Base-by-base conservation (phyloP, 805 yeast species). In the Nakazawaea laoshanensis region DNA sequence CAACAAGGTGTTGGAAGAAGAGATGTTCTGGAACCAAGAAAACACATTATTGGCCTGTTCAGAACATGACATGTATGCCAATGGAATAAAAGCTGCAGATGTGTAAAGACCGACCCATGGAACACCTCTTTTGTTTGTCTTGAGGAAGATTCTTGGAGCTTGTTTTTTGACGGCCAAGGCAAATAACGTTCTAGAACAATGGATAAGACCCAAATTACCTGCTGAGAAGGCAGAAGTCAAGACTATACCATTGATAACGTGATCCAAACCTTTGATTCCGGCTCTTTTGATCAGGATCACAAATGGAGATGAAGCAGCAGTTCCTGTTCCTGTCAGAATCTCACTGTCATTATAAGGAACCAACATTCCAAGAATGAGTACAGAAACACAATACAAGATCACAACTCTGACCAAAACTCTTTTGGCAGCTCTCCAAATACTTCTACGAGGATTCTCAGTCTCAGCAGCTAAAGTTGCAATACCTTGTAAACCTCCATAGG, bases 401-500 rank as follows among this genome's bases (percentile, higher is more conserved):
- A 71, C 39, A 28, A 72, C 70, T 37, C 79, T 57, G 59, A 64
- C 61, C 41, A 73, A 67, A 1, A 74, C 70, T 27, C 69, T 70
- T 35, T 64, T 55, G 28, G 70, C 67, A 7, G 74, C 77, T 22
- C 51, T 52, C 5, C 78, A 78, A 38, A 72, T 61, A 10, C 71
- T 65, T 25, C 53, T 57, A 24, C 63, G 48, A 1, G 79, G 78
- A 44, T 71, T 70, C 41, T 63, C 60, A 5, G 74, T 57, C 42
- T 71, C 78, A 24, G 71, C 69, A 1, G 77, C 77, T 12, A 74
- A 63, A 19, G 72, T 55, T 14, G 75, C 77, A 25, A 70, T 46
- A 22, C 37, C 63, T 53, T 81, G 89, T 30, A 81, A 77, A 52
- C 88, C 88, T 57, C 79, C 87, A 53, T 69, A 80, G 19, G 88